Base-by-base conservation (phyloP, 345 rosid genomes). In the Litchi chinensis region DNA sequence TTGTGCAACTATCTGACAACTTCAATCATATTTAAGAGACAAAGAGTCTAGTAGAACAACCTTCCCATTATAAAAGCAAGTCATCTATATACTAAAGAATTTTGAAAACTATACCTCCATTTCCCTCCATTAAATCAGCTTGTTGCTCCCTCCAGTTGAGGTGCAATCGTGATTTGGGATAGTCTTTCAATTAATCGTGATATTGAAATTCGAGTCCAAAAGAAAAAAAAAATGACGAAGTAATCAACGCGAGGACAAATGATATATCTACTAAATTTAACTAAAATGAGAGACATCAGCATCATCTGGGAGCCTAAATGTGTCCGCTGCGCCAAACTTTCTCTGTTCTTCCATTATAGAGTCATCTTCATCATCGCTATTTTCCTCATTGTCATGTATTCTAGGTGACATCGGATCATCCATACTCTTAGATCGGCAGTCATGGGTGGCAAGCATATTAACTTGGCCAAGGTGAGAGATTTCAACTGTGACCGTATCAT, bases 291-390 rank as follows among this genome's bases (percentile, higher is more conserved):
- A 84, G 68, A 93, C 83, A 71, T 95, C 97, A 65, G 90, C 82
- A 52, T 88, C 98, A 3, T 93, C 97, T 21, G 97, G 95, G 75
- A 95, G 82, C 85, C 67, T 95, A 87, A 95, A 95, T 68, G 99
- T 92, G 41, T 92, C 91, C 1, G 99, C 97, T 0, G 98, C 96
- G 48, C 99, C 99, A 74, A 95, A 95, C 84, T 95, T 95, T 85
- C 84, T 87, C 26, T 60, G 81, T 81, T 91, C 97, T 57, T 87
- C 92, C 19, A 76, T 75, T 43, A 67, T 70, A 43, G 86, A 75
- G 41, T 83, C 88, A 0, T 86, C 87, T 13, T 86, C 89, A 19
- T 80, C 85, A 26, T 84, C 71, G 63, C 65, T 78, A 52, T 82
- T 76, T 26, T 65, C 95, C 12, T 87, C 94, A 16, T 65, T 82